Conservation (phyloP, 805 yeast species). For the Pichia paraexigua region DNA sequence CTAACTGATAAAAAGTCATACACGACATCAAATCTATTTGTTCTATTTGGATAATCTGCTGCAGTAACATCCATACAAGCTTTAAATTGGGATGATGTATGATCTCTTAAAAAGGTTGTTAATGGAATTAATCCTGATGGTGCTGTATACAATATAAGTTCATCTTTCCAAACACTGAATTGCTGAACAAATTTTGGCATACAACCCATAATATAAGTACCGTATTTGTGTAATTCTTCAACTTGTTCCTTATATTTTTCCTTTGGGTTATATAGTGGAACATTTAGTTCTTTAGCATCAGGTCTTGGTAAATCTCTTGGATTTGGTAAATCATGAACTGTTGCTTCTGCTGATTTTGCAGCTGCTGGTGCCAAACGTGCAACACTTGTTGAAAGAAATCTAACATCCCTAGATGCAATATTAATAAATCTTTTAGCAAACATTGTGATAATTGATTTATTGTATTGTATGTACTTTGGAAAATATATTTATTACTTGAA, state of each 20-base stretch:
- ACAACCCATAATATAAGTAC: slow-evolving; percentile 67
- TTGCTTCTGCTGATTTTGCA: slow-evolving; percentile 8
- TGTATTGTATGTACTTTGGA: neutral
- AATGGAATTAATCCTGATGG: slow-evolving; percentile 73
- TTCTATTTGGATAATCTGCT: slow-evolving; percentile 77
- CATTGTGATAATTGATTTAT: slow-evolving; percentile 2
- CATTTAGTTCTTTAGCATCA: slow-evolving; percentile 26
- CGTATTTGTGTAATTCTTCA: slow-evolving; percentile 75
- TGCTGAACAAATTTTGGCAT: slow-evolving; percentile 78
- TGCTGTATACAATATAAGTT: slow-evolving; percentile 64
- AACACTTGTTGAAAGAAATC: slow-evolving; percentile 3
- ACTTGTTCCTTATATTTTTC: slow-evolving; percentile 59
- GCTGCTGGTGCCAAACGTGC: slow-evolving; percentile 8
- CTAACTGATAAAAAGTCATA: slow-evolving; percentile 75
- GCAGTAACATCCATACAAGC: slow-evolving; percentile 76
- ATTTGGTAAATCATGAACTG: slow-evolving; percentile 25
- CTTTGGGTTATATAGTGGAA: slow-evolving; percentile 65
- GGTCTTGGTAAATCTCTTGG: slow-evolving; percentile 30
- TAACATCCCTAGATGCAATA: slow-evolving; percentile 2
- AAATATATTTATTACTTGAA: neutral
- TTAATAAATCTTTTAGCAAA: slow-evolving; percentile 5
- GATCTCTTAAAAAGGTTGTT: slow-evolving; percentile 61
- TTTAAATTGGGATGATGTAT: slow-evolving; percentile 75
- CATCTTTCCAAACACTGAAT: slow-evolving; percentile 88
- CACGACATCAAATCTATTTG: slow-evolving; percentile 80